phyloP scores from a whole-genome alignment of 768 basidiomycete genomes.

The Tubosaeta brunneosetosa region DNA sequence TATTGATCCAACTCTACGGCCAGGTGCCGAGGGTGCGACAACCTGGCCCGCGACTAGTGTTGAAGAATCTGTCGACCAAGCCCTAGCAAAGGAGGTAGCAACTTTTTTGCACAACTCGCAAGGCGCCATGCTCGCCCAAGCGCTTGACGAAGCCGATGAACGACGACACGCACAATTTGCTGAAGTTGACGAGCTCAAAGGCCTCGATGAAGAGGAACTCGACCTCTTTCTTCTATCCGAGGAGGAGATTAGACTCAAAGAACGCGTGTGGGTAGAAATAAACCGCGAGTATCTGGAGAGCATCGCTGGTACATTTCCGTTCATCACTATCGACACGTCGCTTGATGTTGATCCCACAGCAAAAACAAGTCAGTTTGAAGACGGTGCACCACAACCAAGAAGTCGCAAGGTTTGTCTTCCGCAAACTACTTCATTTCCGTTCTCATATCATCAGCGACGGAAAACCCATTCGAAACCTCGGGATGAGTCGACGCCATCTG shows the following conservation, averaged over 20 bases:
- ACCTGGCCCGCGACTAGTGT: conserved; percentile 33
- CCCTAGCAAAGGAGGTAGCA: conserved; percentile 66
- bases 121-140: conserved; percentile 52
- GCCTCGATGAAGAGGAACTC: conserved; percentile 88
- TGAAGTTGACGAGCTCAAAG: conserved; percentile 56
- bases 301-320: conserved; percentile 54
- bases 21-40: conserved; percentile 14
- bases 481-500: conserved; percentile 59
- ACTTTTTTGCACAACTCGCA: conserved; percentile 59
- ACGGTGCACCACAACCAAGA: conserved; percentile 40
- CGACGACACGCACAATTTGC: conserved; percentile 51
- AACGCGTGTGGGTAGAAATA: conserved; percentile 90
- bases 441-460: conserved; percentile 50
- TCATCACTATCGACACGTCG: conserved; percentile 26
- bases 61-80: conserved; percentile 59
- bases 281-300: conserved; percentile 89
- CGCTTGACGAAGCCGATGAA: conserved; percentile 65
- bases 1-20: conserved; percentile 55
- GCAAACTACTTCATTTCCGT: conserved; percentile 26
- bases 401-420: conserved; percentile 75
- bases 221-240: conserved; percentile 73
- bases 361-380: conserved; percentile 56
- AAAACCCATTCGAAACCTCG: conserved; percentile 63
- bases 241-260: conserved; percentile 81
- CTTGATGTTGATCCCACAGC: conserved; percentile 52